phyloP scores from a whole-genome alignment of 2,329 filamentous ascomycete genomes.

The Fusarium secorum region DNA sequence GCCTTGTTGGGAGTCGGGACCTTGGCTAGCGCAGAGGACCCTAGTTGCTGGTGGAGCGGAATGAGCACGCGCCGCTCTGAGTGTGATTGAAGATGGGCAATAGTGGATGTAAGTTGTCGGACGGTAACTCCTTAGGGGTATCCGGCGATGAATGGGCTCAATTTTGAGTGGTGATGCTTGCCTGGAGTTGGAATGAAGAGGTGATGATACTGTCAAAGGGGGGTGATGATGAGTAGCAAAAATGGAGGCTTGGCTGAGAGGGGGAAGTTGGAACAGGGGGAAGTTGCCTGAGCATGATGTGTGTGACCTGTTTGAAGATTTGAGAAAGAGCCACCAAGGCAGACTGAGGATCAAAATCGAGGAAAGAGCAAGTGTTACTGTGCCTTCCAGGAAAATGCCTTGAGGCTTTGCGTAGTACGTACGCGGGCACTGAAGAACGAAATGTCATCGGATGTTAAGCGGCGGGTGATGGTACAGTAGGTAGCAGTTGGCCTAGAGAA shows the following conservation, averaged over 20 bases:
- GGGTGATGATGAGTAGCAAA: conserved; percentile 3
- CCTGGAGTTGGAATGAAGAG: conserved; percentile 12
- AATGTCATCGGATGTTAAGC: not conserved
- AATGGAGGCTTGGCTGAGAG: conserved; percentile 12
- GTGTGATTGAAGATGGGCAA: conserved; percentile 34
- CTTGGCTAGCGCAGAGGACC: conserved; percentile 10
- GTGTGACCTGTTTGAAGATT: conserved; percentile 2
- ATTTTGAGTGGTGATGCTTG: conserved; percentile 30
- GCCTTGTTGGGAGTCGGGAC: conserved; percentile 22
- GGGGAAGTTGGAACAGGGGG: not conserved
- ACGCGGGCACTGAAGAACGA: not conserved
- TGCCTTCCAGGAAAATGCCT: not conserved
- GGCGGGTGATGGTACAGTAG: not conserved
- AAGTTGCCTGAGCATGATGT: not conserved
- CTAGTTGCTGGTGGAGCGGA: conserved; percentile 34
- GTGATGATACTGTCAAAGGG: not conserved
- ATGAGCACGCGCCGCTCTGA: conserved; percentile 20
- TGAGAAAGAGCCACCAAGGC: conserved; percentile 9
- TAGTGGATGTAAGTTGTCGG: conserved; percentile 27
- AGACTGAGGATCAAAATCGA: not conserved
- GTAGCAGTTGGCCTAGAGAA: conserved; percentile 11
- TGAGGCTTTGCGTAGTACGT: not conserved
- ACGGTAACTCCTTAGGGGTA: conserved; percentile 25
- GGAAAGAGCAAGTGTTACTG: not conserved
- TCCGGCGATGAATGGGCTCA: conserved; percentile 35